A percentile compares a stretch with the other conserved stretches of the same genome.
phyloP scores from a whole-genome alignment of 2,329 filamentous ascomycete genomes.

The Cercospora sp. region DNA sequence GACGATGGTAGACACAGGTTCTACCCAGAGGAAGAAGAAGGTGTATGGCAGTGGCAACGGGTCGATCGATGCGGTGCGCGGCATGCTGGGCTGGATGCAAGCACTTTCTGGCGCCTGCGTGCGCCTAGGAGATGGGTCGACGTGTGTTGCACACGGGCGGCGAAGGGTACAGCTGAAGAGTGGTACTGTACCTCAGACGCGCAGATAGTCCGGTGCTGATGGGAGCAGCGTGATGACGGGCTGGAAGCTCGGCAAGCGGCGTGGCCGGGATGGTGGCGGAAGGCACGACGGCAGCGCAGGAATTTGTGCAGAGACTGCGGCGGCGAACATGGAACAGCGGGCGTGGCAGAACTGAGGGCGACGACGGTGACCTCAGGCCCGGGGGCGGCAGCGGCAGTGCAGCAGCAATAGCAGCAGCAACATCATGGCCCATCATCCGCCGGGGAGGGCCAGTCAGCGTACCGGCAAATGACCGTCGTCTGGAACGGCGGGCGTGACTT shows the following conservation, averaged over 20 bases:
- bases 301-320: not conserved
- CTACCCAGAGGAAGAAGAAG: slow-evolving; percentile 73
- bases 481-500: not conserved
- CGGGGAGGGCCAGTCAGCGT: not conserved
- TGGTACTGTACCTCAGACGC: not conserved
- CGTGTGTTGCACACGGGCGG: not conserved
- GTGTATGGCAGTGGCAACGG: slow-evolving; percentile 63
- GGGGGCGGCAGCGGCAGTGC: not conserved
- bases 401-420: not conserved
- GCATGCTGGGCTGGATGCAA: slow-evolving; percentile 3
- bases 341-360: not conserved
- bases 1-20: slow-evolving; percentile 57
- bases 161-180: not conserved
- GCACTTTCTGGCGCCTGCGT: not conserved
- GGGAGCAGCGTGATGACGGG: not conserved
- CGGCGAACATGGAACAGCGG: not conserved
- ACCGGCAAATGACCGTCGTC: not conserved
- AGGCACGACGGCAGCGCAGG: not conserved
- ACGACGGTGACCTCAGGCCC: not conserved
- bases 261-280: not conserved
- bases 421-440: not conserved
- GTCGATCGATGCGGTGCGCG: slow-evolving; percentile 7
- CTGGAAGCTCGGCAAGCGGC: not conserved
- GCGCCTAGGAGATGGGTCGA: not conserved
- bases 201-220: not conserved